phyloP scores from a whole-genome alignment of 2,329 filamentous ascomycete species.

The Corniculantispora saksenae region DNA sequence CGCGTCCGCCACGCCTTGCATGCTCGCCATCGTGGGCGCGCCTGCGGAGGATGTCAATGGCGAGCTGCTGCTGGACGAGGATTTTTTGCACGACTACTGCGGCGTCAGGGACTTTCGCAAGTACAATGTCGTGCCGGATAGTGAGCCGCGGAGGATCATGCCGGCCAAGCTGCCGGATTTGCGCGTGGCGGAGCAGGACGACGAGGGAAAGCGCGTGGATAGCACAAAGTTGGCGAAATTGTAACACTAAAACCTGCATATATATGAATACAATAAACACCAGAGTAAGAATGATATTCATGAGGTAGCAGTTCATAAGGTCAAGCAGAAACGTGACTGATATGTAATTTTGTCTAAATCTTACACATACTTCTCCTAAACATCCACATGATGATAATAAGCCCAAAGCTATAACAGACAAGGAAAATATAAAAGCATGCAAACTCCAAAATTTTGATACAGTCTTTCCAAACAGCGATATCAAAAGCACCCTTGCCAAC shows the following conservation, averaged over 20 bases:
- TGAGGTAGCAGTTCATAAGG: no score
- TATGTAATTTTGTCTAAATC: constrained; percentile 13
- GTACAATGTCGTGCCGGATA: constrained; percentile 68
- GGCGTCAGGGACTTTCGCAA: constrained; percentile 70
- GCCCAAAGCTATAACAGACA: neutral
- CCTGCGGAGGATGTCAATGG: constrained; percentile 68
- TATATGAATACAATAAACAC: neutral
- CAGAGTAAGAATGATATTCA: no score
- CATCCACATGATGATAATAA: constrained; percentile 22
- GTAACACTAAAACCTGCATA: constrained; percentile 24
- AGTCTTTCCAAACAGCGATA: constrained; percentile 15
- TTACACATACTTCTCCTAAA: constrained; percentile 15
- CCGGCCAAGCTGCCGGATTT: constrained; percentile 68
- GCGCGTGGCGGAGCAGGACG: constrained; percentile 74
- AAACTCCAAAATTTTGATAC: constrained; percentile 17
- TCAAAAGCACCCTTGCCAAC: constrained; percentile 17
- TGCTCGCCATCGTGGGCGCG: constrained; percentile 68
- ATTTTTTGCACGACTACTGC: constrained; percentile 67
- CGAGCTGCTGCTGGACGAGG: constrained; percentile 73
- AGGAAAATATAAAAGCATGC: neutral
- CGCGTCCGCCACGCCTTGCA: constrained; percentile 28
- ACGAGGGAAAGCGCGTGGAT: constrained; percentile 73
- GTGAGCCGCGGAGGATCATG: constrained; percentile 74
- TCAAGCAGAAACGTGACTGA: neutral
- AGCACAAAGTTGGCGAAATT: constrained; percentile 54